Base-by-base conservation (phyloP, 2,329 filamentous ascomycete species). In the Fusarium sp. region DNA sequence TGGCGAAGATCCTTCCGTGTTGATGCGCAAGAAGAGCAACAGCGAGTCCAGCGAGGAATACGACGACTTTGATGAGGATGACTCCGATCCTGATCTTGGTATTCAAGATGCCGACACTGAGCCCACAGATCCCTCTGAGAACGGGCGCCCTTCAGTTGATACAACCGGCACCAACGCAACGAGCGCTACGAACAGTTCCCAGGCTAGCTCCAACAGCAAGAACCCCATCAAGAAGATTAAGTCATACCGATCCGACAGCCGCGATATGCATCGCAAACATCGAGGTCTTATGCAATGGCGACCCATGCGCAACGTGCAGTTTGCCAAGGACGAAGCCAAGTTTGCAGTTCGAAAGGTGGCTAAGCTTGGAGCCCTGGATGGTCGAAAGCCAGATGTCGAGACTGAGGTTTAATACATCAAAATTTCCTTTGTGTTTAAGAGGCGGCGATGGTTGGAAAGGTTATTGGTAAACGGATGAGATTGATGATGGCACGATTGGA, bases 211-310 rank as follows among this genome's bases (percentile, higher is more conserved):
- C 39, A 80, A 79, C 63, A 84, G 83, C 76, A 87, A 84, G 77
- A 90, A 90, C 73, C 90, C 89, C 0, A 82, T 90, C 68, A 85
- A 85, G 74, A 85, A 87, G 74, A 86, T 88, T 79, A 91, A 91
- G 80, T 88, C 92, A 28, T 90, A 92, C 80, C 91, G 90, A 77
- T 86, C 87, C 64, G 88, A 90, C 71, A 94, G 92, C 79, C 90
- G 92, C 72, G 91, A 93, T 51, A 87, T 98, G 80, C 92, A 95
- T 81, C 90, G 95, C 2, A 94, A 95, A 83, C 95, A 98, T 76
- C 88, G 95, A 17, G 96, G 96, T 0, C 79, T 98, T 80, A 97
- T 98, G 94, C 96, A 98, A 82, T 98, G 95, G 95, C 93, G 91
- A 79, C 95, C 96, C 0, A 93, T 95, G 80, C 88, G 96, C 45